Evolutionary conservation across 139 green algal species (phyloP), one percentile per base, ranked within the genome.

Genomic region (Limnomonas spitsbergensis): DNA sequence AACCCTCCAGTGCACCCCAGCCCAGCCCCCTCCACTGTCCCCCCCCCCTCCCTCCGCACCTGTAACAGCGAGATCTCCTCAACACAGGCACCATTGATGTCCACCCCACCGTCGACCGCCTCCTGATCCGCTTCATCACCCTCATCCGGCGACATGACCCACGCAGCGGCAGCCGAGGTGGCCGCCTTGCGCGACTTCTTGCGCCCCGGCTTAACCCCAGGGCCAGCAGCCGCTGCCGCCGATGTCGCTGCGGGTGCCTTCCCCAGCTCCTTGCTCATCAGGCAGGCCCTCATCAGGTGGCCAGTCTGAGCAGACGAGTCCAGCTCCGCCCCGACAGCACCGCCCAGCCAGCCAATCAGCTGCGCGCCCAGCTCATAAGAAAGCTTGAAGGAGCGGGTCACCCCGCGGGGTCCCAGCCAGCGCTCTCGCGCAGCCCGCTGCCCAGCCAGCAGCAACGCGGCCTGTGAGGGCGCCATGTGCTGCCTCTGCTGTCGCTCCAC

Each of bases 1-100:
- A n/a, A n/a, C n/a, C n/a, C n/a, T n/a, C n/a, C n/a, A n/a, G n/a
- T n/a, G n/a, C n/a, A n/a, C n/a, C n/a, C n/a, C n/a, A n/a, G n/a
- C n/a, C n/a, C n/a, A n/a, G n/a, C n/a, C n/a, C n/a, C n/a, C n/a
- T n/a, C n/a, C n/a, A n/a, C n/a, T n/a, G n/a, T n/a, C n/a, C n/a
- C n/a, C n/a, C n/a, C n/a, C n/a, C n/a, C 3, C 69, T 74, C n/a
- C 24, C 35, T 35, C 26, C 72, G 3, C 69, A 78, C 81, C 81
- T 88, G 83, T 77, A 98, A 56, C 31, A 98, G 86, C 29, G 80
- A 81, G 38, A 90, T 81, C 85, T 98, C 95, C 80, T 93, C 88
- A 27, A 91, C 53, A 32, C 82, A 88, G 0, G 91, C 69, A 34
- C 71, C 31, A 83, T 92, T 85, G 53, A 97, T 88, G 82, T 97